A percentile compares a stretch with the other conserved stretches of the same genome.
Evolutionary conservation across 2,329 filamentous ascomycete species (phyloP).

Genomic region (Aspergillus novoparasiticus): DNA sequence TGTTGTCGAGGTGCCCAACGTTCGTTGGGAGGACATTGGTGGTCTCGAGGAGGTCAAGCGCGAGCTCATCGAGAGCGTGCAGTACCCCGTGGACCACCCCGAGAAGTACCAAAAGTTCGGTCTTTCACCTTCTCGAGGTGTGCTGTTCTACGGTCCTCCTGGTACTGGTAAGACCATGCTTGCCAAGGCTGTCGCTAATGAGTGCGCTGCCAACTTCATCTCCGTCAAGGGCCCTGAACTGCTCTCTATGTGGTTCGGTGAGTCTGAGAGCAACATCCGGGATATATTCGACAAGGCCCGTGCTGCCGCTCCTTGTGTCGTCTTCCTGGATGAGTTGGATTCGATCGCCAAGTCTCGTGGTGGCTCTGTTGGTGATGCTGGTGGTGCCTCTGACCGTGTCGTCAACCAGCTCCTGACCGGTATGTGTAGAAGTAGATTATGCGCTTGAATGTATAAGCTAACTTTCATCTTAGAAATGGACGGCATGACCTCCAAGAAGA

Average conservation of each 20-base stretch:
- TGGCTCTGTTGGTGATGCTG: constrained; percentile 92
- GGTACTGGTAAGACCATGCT: constrained; percentile 99
- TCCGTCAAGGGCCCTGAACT: constrained; percentile 98
- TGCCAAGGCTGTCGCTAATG: constrained; percentile 98
- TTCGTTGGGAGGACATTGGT: constrained; percentile 99
- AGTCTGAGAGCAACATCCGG: constrained; percentile 99
- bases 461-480: constrained; percentile 77
- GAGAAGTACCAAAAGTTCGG: constrained; percentile 99
- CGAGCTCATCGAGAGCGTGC: constrained; percentile 97
- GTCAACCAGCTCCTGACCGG: constrained; percentile 98
- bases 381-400: constrained; percentile 97
- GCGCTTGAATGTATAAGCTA: constrained; percentile 35
- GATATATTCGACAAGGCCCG: constrained; percentile 99
- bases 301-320: constrained; percentile 94
- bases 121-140: constrained; percentile 95
- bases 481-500: constrained; percentile 99
- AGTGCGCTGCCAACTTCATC: constrained; percentile 99
- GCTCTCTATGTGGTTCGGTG: constrained; percentile 99
- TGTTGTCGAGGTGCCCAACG: constrained; percentile 98
- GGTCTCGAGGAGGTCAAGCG: constrained; percentile 98
- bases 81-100: constrained; percentile 98
- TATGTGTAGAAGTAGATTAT: constrained; percentile 43
- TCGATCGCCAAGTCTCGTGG: constrained; percentile 99
- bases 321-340: constrained; percentile 98
- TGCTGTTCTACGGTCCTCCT: constrained; percentile 96